These are phyloP conservation scores for Chenopodium berlandieri DNA, from an alignment of 148 eudicot species.

Conservation along the genomic window DNA sequence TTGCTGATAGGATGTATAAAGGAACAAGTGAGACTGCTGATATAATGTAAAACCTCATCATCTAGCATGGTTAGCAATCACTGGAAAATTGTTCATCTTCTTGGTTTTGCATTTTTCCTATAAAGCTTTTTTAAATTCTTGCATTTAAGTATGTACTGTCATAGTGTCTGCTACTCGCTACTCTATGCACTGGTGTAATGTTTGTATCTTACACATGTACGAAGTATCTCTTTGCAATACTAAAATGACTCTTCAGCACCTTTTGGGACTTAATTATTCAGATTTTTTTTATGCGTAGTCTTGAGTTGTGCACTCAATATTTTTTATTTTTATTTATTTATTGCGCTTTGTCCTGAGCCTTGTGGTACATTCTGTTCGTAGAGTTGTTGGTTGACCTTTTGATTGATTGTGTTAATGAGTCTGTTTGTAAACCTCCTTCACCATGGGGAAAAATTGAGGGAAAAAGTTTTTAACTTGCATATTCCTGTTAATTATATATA, in stretches of 20 bases:
- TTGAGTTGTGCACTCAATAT: not conserved
- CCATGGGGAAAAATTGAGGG: not conserved
- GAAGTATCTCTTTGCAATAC: not conserved
- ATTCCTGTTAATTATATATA: not conserved
- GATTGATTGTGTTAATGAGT: not conserved
- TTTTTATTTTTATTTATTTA: too few relatives aligned
- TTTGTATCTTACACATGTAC: not conserved
- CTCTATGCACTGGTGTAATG: not conserved
- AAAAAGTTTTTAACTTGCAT: not conserved
- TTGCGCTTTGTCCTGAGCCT: not conserved
- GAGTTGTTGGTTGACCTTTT: not conserved
- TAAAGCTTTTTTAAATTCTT: not conserved
- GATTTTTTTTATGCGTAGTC: not conserved
- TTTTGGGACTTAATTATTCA: not conserved
- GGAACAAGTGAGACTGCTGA: not conserved
- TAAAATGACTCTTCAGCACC: not conserved
- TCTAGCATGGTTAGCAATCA: not conserved
- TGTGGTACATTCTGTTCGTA: not conserved
- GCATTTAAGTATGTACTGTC: not conserved
- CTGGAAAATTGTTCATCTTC: not conserved
- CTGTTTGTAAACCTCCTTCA: not conserved
- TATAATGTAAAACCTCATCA: not conserved
- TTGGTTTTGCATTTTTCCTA: not conserved
- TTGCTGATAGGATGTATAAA: not conserved
- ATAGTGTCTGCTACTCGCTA: not conserved